phyloP scores from a whole-genome alignment of 805 yeast genomes.

The Yarrowia sp. region DNA sequence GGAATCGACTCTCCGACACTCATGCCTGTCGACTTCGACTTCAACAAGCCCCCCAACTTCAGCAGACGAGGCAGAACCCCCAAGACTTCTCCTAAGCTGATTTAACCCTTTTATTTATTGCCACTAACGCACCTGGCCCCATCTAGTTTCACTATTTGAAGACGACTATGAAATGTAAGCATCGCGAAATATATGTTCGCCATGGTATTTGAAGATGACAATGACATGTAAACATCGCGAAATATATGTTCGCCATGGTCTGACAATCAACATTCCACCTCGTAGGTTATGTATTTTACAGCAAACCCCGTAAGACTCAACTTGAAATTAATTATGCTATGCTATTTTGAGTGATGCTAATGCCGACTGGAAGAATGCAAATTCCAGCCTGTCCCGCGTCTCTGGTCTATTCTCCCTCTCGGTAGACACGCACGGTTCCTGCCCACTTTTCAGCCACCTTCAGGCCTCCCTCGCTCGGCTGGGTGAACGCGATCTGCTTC shows the following conservation, averaged over 20 bases:
- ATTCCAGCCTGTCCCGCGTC: neutral
- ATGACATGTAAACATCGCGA: too few species aligned
- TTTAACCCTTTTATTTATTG: neutral
- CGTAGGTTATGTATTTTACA: too few species aligned
- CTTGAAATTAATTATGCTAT: neutral
- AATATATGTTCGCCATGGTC: too few species aligned
- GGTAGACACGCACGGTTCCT: neutral
- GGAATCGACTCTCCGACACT: conserved; percentile 5
- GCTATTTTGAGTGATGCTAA: neutral
- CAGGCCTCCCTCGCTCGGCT: conserved; percentile 21
- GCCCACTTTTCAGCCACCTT: conserved; percentile 20
- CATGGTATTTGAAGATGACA: too few species aligned
- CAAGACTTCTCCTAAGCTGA: neutral
- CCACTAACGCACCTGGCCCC: neutral
- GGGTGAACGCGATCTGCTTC: conserved; percentile 3
- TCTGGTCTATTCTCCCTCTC: neutral
- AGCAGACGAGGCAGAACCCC: conserved; percentile 10
- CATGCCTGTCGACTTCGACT: neutral
- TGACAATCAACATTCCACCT: too few species aligned
- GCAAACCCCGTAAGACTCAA: too few species aligned
- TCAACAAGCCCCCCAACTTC: conserved; percentile 10
- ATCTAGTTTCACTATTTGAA: neutral
- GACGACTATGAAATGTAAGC: too few species aligned
- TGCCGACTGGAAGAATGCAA: conserved; percentile 6
- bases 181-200: too few species aligned